Evolutionary conservation across 768 basidiomycete genomes (phyloP).

Genomic region (Podaxis sp.): DNA sequence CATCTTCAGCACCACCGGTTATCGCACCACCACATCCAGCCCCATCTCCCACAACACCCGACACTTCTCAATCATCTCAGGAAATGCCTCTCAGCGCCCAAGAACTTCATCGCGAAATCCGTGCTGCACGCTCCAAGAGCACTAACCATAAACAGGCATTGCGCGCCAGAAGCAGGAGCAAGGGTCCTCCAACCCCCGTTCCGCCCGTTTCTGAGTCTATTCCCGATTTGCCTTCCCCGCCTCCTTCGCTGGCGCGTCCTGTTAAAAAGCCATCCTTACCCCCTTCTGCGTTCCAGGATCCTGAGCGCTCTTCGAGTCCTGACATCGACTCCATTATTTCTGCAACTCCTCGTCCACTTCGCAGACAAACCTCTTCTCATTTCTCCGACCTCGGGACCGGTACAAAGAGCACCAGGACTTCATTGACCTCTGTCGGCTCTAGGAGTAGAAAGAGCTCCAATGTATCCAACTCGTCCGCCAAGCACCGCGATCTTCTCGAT

Average conservation of each 20-base stretch:
- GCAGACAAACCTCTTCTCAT: constrained; percentile 6
- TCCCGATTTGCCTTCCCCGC: neutral
- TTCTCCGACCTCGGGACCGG: constrained; percentile 8
- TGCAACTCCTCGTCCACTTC: constrained; percentile 21
- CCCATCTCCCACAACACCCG: neutral
- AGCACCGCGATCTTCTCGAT: neutral
- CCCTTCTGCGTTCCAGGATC: constrained; percentile 2
- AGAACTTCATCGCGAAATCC: constrained; percentile 6
- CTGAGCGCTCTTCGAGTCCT: constrained; percentile 22
- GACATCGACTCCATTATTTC: constrained; percentile 27
- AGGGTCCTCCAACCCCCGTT: neutral
- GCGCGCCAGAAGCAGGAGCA: constrained; percentile 7
- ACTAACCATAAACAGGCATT: constrained; percentile 3
- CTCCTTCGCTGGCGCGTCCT: neutral
- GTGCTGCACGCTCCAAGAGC: constrained; percentile 7
- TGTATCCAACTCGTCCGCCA: neutral
- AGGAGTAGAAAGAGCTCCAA: constrained; percentile 17
- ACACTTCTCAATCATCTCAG: neutral
- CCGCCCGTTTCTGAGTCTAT: neutral
- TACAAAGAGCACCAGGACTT: neutral
- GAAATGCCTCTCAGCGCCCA: constrained; percentile 8
- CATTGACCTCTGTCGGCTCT: constrained; percentile 11
- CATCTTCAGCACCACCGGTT: neutral
- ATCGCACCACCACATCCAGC: neutral
- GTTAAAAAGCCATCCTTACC: neutral